These are phyloP conservation scores for Phytophthora pini DNA, from an alignment of 352 stramenopile species.

Conservation along the genomic window DNA sequence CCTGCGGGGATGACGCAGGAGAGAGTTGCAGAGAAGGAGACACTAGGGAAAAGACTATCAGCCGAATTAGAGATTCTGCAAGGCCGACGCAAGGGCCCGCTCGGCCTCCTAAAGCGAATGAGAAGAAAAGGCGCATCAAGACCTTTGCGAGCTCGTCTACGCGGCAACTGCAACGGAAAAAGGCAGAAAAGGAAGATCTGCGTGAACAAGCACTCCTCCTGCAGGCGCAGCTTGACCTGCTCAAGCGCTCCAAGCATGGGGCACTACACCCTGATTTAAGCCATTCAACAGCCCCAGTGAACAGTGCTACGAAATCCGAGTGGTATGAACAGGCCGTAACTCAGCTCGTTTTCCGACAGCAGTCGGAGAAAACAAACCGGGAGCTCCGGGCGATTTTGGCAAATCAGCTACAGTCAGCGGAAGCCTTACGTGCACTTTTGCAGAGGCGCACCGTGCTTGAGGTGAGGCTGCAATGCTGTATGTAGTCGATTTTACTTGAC, in stretches of 20 bases:
- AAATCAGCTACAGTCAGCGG: slow-evolving; percentile 13
- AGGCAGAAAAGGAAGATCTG: slow-evolving; percentile 11
- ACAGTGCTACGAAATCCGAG: not conserved
- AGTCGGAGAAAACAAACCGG: slow-evolving; percentile 25
- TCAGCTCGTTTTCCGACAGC: slow-evolving; percentile 20
- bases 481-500: not conserved
- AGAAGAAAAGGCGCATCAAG: slow-evolving; percentile 25
- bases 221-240: slow-evolving; percentile 12
- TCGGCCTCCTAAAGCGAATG: not conserved
- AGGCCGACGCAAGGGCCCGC: not conserved
- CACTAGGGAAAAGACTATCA: not conserved
- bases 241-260: slow-evolving; percentile 16
- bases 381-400: slow-evolving; percentile 13
- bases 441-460: slow-evolving; percentile 6
- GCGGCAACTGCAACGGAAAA: slow-evolving; percentile 26
- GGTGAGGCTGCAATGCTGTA: not conserved
- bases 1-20: slow-evolving; percentile 2
- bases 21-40: not conserved
- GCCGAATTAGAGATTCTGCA: not conserved
- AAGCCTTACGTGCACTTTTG: slow-evolving; percentile 14
- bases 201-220: slow-evolving; percentile 14
- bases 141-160: slow-evolving; percentile 31
- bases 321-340: slow-evolving; percentile 11
- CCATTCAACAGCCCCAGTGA: not conserved
- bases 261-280: not conserved